Evolutionary conservation across 2,329 filamentous ascomycete genomes (phyloP), one percentile per base, ranked within the genome.

Genomic region (Penicillium janthinellum): DNA sequence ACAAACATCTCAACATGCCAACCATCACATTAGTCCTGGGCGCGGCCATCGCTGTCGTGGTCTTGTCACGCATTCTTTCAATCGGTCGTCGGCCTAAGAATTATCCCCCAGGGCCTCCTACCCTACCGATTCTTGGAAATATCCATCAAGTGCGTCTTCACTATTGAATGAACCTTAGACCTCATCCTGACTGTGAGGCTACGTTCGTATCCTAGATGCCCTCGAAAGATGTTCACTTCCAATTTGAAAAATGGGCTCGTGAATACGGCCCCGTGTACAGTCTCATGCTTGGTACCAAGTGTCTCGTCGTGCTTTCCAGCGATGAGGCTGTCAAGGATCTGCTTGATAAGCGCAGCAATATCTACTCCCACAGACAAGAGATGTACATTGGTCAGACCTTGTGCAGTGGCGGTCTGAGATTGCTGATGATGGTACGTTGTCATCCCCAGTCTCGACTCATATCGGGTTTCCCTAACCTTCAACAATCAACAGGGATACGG

Each of bases 211-310:
- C 28, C 10, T 34, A 74, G 67, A 81, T 84, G 67, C 82, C 81
- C 0, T 71, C 68, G 2, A 52, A 73, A 5, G 71, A 81, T 28
- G 67, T 67, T 0, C 79, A 83, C 56, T 61, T 81, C 0, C 79
- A 84, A 54, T 83, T 83, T 54, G 69, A 81, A 39, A 79, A 82
- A 66, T 85, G 83, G 83, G 81, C 82, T 0, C 63, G 78, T 5
- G 73, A 83, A 65, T 85, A 85, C 49, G 79, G 82, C 0, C 81
- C 82, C 0, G 67, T 86, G 0, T 85, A 82, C 66, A 81, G 78
- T 0, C 71, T 85, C 2, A 82, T 84, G 1, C 71, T 84, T 0
- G 83, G 83, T 0, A 79, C 79, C 0, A 77, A 79, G 42, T 71
- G 75, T 5, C 69, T 83, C 63, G 72, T 85, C 15, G 79, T 85